Evolutionary conservation across 2,329 filamentous ascomycete species (phyloP).

Genomic region (Dactylonectria macrodidyma): DNA sequence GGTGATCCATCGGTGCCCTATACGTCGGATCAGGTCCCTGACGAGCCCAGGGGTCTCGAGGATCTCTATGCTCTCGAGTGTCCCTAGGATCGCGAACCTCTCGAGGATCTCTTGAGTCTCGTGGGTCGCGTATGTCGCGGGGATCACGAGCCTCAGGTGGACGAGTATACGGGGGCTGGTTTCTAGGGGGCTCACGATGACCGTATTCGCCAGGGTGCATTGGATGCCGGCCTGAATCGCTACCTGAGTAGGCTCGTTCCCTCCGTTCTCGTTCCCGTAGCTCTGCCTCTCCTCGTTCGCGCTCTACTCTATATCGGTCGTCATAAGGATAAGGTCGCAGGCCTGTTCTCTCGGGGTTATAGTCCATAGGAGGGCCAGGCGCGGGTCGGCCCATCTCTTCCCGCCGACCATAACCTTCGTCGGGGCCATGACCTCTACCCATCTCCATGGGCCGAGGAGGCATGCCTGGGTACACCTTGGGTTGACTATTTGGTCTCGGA

Average conservation of each 20-base stretch:
- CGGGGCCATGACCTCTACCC: slow-evolving; percentile 56
- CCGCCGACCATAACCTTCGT: slow-evolving; percentile 64
- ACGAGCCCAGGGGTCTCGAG: slow-evolving; percentile 48
- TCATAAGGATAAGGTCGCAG: slow-evolving; percentile 64
- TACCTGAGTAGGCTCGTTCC: slow-evolving; percentile 65
- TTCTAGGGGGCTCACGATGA: slow-evolving; percentile 61
- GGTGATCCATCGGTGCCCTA: slow-evolving; percentile 57
- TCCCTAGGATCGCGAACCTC: slow-evolving; percentile 52
- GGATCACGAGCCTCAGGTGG: slow-evolving; percentile 60
- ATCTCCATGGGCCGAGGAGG: slow-evolving; percentile 64
- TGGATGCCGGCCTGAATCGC: slow-evolving; percentile 61
- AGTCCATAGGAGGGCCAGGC: slow-evolving; percentile 58
- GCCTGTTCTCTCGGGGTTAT: slow-evolving; percentile 66
- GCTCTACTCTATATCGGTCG: slow-evolving; percentile 66
- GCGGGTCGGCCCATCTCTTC: slow-evolving; percentile 61
- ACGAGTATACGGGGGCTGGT: slow-evolving; percentile 62
- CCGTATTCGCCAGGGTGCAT: slow-evolving; percentile 55
- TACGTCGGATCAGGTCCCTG: slow-evolving; percentile 52
- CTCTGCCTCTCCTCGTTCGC: slow-evolving; percentile 63
- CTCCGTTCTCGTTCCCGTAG: slow-evolving; percentile 60
- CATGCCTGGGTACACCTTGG: slow-evolving; percentile 63
- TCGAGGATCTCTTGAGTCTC: slow-evolving; percentile 44
- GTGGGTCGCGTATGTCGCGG: slow-evolving; percentile 45
- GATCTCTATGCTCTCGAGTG: slow-evolving; percentile 47
- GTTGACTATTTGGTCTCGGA: slow-evolving; percentile 66